Conservation (phyloP, 805 yeast species). For the Monosporozyma siamensis region DNA sequence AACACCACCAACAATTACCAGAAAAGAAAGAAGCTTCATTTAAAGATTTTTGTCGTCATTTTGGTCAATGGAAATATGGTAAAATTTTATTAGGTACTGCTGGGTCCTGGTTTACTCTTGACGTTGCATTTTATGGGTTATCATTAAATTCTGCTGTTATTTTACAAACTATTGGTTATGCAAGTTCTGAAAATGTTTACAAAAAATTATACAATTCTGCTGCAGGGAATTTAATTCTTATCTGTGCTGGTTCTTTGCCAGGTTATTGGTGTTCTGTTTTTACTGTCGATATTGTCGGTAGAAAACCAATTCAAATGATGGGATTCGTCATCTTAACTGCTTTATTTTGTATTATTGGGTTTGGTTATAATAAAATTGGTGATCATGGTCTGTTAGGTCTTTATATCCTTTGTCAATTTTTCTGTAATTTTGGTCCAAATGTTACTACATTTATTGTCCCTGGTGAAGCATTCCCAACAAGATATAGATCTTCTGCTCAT, state of each 20-base stretch:
- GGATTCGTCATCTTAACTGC: constrained; percentile 68
- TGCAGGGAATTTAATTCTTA: constrained; percentile 86
- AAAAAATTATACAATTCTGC: constrained; percentile 61
- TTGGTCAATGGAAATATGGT: constrained; percentile 78
- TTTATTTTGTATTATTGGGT: constrained; percentile 73
- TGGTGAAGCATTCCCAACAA: constrained; percentile 88
- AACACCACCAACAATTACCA: constrained; percentile 28
- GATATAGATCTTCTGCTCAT: constrained; percentile 92
- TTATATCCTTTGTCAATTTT: constrained; percentile 74
- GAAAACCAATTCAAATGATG: constrained; percentile 71
- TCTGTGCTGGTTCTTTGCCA: constrained; percentile 92
- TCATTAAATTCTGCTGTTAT: constrained; percentile 75
- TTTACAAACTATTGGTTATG: constrained; percentile 76
- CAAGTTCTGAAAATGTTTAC: constrained; percentile 63
- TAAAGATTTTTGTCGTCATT: constrained; percentile 62
- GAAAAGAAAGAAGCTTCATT: constrained; percentile 64
- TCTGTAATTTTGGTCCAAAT: constrained; percentile 90
- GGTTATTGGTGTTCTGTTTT: constrained; percentile 87
- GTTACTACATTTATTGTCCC: constrained; percentile 86
- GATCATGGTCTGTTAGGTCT: constrained; percentile 64
- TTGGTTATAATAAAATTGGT: constrained; percentile 64
- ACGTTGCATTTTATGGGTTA: constrained; percentile 85
- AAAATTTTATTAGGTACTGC: constrained; percentile 83
- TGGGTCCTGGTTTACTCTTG: constrained; percentile 83
- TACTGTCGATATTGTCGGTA: constrained; percentile 70